A percentile compares a stretch with the other conserved stretches of the same genome.
These are phyloP conservation scores for Verticillium tricorpus DNA, from an alignment of 2,329 filamentous ascomycete genomes.

Conservation along the genomic window DNA sequence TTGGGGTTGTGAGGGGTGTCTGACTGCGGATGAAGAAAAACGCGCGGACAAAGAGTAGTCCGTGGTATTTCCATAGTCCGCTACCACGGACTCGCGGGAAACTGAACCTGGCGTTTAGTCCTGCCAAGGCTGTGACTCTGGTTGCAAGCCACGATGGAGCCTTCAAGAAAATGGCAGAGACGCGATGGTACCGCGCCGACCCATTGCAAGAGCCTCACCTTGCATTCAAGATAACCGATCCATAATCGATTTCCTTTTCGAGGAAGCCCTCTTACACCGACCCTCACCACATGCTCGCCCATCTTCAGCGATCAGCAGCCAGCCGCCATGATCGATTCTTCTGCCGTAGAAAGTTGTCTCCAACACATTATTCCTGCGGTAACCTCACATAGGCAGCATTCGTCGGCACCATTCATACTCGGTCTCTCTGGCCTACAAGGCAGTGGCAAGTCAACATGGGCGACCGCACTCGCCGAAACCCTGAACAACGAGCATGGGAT, in stretches of 20 bases:
- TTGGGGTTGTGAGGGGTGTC: not conserved
- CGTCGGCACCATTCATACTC: conserved; percentile 5
- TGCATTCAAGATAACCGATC: no score
- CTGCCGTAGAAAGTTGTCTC: not conserved
- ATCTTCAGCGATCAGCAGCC: not conserved
- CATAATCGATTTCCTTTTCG: no score
- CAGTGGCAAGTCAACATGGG: conserved; percentile 12
- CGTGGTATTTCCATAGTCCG: not conserved
- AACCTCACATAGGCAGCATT: not conserved
- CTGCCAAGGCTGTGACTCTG: not conserved
- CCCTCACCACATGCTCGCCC: no score
- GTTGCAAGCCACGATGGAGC: no score
- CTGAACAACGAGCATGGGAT: conserved; percentile 8
- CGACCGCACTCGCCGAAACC: conserved; percentile 6
- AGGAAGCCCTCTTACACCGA: no score
- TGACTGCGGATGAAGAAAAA: not conserved
- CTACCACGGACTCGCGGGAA: not conserved
- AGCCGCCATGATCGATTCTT: not conserved
- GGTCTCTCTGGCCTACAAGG: conserved; percentile 10
- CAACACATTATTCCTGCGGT: conserved; percentile 1
- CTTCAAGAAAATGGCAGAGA: not conserved
- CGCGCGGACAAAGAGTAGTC: not conserved
- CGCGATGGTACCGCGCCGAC: not conserved
- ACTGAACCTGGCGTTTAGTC: not conserved
- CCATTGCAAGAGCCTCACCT: not conserved